Base-by-base conservation (phyloP, 805 yeast species). In the Wickerhamiella musiphila region DNA sequence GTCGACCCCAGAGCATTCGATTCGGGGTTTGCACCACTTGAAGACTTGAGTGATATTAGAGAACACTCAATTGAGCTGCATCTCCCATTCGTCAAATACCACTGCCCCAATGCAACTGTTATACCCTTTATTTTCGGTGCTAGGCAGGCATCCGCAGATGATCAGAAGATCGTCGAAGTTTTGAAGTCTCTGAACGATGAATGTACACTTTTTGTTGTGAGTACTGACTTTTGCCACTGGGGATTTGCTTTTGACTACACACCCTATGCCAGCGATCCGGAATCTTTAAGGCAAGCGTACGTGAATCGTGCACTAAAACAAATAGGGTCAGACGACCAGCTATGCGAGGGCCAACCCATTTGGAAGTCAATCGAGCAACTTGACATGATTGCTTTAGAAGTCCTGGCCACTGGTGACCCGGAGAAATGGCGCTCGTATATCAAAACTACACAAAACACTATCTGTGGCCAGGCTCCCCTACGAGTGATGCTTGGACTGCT, bases 51-150 rank as follows among this genome's bases (percentile, higher is more conserved):
- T 10, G 98, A 90, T 51, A 70, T 73, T 37, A 77, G 75, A 12
- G 98, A 90, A 51, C 98, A 90, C 51, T 75, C 90, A 32, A 69
- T 90, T 46, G 98, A 90, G 47, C 79, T 90, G 94, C 96, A 90
- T 53, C 65, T 76, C 48, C 94, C 96, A 0, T 73, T 68, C 37
- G 56, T 79, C 6, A 27, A 26, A 20, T 63, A 67, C 43, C 63
- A 68, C 36, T 55, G 64, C 33, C 60, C 73, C 7, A 43, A 56
- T 15, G 43, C 44, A 1, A 35, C 46, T 21, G 66, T 86, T 6
- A 63, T 90, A 2, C 98, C 98, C 0, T 67, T 90, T 28, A 60
- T 86, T 66, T 65, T 90, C 4, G 74, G 93, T 15, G 70, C 70
- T 10, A n/a, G n/a, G n/a, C 57, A 74, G 22, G 66, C 65, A 33